Percentiles rank a stretch among this genome's conserved stretches.
Evolutionary conservation across 192 early-diverging fungal species (phyloP).

Genomic region (Linnemannia exigua): DNA sequence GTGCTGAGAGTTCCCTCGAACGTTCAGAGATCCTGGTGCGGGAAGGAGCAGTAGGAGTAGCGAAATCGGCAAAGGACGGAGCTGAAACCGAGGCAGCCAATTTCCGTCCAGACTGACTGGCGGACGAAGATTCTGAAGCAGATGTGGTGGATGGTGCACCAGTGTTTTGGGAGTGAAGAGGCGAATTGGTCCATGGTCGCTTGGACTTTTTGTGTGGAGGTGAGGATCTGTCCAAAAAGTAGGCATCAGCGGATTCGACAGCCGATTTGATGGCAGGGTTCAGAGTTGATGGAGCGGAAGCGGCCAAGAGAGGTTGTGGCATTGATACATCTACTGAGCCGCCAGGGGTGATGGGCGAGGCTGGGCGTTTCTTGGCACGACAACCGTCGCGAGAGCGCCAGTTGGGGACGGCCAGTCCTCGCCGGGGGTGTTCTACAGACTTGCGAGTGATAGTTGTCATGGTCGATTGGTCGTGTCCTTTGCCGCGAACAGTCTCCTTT

Average conservation of each 20-base stretch:
- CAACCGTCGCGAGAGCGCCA: constrained; percentile 44
- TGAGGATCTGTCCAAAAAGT: constrained; percentile 40
- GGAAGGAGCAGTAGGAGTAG: constrained; percentile 29
- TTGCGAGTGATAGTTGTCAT: constrained; percentile 39
- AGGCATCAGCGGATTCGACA: constrained; percentile 10
- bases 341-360: constrained; percentile 53
- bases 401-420: not conserved
- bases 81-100: constrained; percentile 37
- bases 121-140: not conserved
- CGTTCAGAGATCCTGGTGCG: constrained; percentile 23
- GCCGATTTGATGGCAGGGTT: not conserved
- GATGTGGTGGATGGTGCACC: not conserved
- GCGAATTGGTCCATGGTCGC: constrained; percentile 33
- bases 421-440: constrained; percentile 33
- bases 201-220: constrained; percentile 56
- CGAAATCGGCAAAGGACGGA: constrained; percentile 52
- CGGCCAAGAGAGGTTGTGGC: constrained; percentile 14
- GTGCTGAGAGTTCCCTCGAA: constrained; percentile 16
- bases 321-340: constrained; percentile 47
- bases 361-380: constrained; percentile 55
- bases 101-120: not conserved
- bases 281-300: constrained; percentile 2
- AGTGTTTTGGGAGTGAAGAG: not conserved
- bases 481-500: constrained; percentile 27
- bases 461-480: constrained; percentile 23